Base-by-base conservation (phyloP, 2,329 filamentous ascomycete species). In the Plectosphaerella sp. region DNA sequence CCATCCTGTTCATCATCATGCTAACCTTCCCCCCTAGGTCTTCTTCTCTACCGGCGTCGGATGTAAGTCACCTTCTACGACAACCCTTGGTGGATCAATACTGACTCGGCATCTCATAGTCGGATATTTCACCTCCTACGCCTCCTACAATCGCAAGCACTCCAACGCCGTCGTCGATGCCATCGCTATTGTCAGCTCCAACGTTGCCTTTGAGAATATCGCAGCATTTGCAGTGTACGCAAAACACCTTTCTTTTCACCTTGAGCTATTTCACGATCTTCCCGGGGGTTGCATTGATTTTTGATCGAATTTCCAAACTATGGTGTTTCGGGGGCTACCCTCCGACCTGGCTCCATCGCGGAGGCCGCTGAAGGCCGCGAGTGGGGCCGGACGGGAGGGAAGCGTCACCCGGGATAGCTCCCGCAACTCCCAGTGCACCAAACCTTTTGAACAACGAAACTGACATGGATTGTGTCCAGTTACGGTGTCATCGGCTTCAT, bases 101-200 rank as follows among this genome's bases (percentile, higher is more conserved):
- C 8, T 33, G 28, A 33, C 28, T 22, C 22, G 3, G 28, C 28
- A 33, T 33, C 4, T 33, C 28, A 10, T 33, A 33, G 28, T 83
- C 57, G 79, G 80, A 3, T 81, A 80, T 60, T 83, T 81, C 54
- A 83, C 78, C 0, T 76, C 74, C 0, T 83, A 83, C 56, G 79
- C 80, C 0, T 80, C 76, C 0, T 83, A 82, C 62, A 83, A 83
- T 67, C 58, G 78, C 71, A 72, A 73, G 56, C 74, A 81, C 60
- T 78, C 79, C 8, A 83, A 83, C 48, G 79, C 80, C 1, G 80
- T 83, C 1, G 77, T 80, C 74, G 80, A 83, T 53, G 77, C 80
- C 0, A 67, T 82, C 41, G 66, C 82, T 8, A 80, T 83, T 28
- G 78, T 77, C 22, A 64, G 70, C 22, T 79, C 77, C 58, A 83